Percentiles rank a stretch among this genome's conserved stretches.
phyloP scores from a whole-genome alignment of 2,329 filamentous ascomycete species.

The Fusarium verrucosum region DNA sequence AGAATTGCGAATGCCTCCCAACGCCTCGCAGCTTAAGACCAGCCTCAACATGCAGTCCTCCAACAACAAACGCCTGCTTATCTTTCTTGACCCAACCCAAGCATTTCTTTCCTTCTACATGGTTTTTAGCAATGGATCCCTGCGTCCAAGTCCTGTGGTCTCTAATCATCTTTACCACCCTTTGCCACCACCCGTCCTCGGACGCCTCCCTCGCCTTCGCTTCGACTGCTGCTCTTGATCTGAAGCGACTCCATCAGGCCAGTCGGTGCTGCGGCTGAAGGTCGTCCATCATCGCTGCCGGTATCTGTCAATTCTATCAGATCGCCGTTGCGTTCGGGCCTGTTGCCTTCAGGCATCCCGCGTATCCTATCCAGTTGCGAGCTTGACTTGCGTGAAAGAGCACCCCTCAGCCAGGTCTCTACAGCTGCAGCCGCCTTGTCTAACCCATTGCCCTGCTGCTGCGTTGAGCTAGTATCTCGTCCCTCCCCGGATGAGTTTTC shows the following conservation, averaged over 20 bases:
- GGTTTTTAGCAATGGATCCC: background rate
- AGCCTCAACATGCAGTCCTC: conserved; percentile 32
- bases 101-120: conserved; percentile 6
- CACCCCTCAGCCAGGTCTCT: conserved; percentile 88
- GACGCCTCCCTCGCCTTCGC: conserved; percentile 50
- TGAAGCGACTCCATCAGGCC: conserved; percentile 47
- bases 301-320: conserved; percentile 77
- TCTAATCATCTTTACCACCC: conserved; percentile 43
- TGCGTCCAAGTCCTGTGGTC: background rate
- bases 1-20: conserved; percentile 37
- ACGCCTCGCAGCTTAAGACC: conserved; percentile 39
- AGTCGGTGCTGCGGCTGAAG: conserved; percentile 35
- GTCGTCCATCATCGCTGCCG: conserved; percentile 62
- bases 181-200: conserved; percentile 53
- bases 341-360: conserved; percentile 51
- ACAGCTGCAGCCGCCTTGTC: conserved; percentile 88
- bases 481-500: conserved; percentile 63
- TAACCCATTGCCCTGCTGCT: conserved; percentile 65
- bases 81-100: conserved; percentile 5
- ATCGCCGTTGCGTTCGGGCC: conserved; percentile 60
- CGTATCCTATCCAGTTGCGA: conserved; percentile 59
- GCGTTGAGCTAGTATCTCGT: conserved; percentile 54
- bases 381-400: conserved; percentile 71
- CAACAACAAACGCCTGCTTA: conserved; percentile 29
- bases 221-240: conserved; percentile 50